phyloP scores from a whole-genome alignment of 768 basidiomycete genomes.

The Leccinum broughii region DNA sequence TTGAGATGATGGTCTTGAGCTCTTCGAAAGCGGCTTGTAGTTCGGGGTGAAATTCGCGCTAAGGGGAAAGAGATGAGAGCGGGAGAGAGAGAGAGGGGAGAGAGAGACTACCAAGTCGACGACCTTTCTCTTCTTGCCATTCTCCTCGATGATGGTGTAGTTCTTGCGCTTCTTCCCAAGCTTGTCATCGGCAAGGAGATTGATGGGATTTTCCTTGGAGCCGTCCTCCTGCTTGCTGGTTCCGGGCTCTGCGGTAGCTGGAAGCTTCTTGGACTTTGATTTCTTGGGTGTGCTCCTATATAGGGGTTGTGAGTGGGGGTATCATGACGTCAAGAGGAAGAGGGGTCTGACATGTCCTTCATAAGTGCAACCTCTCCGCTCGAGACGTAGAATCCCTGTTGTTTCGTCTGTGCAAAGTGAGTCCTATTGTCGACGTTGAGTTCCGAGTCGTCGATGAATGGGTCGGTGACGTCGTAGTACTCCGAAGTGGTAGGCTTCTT shows the following conservation, averaged over 20 bases:
- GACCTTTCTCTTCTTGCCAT: constrained; percentile 70
- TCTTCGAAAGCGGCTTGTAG: constrained; percentile 61
- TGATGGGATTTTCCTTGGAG: constrained; percentile 53
- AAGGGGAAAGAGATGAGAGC: background rate
- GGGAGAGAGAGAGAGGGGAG: background rate
- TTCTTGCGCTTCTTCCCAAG: constrained; percentile 54
- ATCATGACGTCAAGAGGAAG: background rate
- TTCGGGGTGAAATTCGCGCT: constrained; percentile 72
- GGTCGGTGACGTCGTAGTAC: constrained; percentile 90
- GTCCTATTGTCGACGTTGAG: constrained; percentile 87
- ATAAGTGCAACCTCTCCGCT: constrained; percentile 84
- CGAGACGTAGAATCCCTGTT: constrained; percentile 91
- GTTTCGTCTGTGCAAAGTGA: constrained; percentile 88
- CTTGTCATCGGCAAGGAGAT: constrained; percentile 41
- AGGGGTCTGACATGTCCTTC: constrained; percentile 59
- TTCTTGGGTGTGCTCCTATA: constrained; percentile 61
- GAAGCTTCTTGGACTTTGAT: constrained; percentile 62
- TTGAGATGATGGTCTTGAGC: constrained; percentile 58
- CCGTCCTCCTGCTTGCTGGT: constrained; percentile 39
- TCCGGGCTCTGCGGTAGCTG: constrained; percentile 20
- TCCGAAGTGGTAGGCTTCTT: constrained; percentile 59
- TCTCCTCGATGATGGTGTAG: constrained; percentile 51
- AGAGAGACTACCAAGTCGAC: constrained; percentile 56
- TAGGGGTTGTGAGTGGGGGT: constrained; percentile 21
- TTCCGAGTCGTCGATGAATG: constrained; percentile 98